phyloP scores from a whole-genome alignment of 805 yeast genomes.

The Nakazawaea ishiwadae region DNA sequence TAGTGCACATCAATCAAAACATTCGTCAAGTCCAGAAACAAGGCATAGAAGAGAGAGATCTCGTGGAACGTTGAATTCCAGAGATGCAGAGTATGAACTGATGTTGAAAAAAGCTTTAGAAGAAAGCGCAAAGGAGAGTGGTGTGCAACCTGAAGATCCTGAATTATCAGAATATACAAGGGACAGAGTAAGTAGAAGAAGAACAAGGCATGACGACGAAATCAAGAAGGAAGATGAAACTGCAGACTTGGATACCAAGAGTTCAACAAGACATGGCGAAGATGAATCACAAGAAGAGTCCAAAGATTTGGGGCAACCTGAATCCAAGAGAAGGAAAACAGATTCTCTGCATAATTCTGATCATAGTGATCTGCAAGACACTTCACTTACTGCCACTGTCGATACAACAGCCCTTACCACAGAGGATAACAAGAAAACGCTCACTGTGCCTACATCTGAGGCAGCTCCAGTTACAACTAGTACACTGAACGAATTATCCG shows the following conservation, averaged over 20 bases:
- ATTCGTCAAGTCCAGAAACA: constrained; percentile 10
- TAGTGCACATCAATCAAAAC: no score
- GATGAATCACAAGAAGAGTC: background rate
- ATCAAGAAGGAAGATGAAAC: constrained; percentile 11
- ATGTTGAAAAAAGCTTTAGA: constrained; percentile 42
- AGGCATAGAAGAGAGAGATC: constrained; percentile 20
- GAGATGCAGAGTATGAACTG: constrained; percentile 31
- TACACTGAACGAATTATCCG: constrained; percentile 5
- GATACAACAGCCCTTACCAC: background rate
- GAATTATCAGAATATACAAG: constrained; percentile 28
- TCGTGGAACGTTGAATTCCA: constrained; percentile 13
- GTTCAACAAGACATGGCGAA: background rate
- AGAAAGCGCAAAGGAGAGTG: constrained; percentile 52
- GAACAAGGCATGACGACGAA: constrained; percentile 17
- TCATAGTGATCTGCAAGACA: background rate
- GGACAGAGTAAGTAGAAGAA: constrained; percentile 20
- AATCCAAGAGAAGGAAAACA: constrained; percentile 1
- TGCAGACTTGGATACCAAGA: background rate
- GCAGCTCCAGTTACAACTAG: background rate
- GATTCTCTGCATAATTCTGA: constrained; percentile 1
- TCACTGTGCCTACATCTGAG: background rate
- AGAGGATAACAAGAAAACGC: background rate
- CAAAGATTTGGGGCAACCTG: background rate
- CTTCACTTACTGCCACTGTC: background rate
- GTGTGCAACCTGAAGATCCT: constrained; percentile 30